Evolutionary conservation across 306 rosid genomes (phyloP), one percentile per base, ranked within the genome.

Genomic region (Prunus mira): DNA sequence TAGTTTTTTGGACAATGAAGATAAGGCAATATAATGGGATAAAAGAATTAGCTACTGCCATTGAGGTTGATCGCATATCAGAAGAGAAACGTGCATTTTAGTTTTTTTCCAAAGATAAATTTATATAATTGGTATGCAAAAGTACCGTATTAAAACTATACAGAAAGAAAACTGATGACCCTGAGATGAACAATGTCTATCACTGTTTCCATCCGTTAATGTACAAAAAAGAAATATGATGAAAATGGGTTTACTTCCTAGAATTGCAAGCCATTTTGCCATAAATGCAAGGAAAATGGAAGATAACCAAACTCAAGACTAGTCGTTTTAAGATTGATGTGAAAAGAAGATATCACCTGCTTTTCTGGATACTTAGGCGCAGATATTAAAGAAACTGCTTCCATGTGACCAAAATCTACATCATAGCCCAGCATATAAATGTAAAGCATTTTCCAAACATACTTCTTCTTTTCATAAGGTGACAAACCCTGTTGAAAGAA

Each of bases 341-440:
- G 69, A 61, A 56, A 77, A 58, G 45, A 22, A 55, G 34, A 45
- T 65, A 76, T 63, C 77, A 89, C 99, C 98, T 96, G 99, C 82
- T 96, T 96, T 82, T 96, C 99, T 64, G 99, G 99, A 85, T 96
- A 96, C 87, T 96, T 96, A 38, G 99, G 99, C 45, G 99, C 99
- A 81, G 99, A 96, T 87, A 96, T 96, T 79, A 96, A 89, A 76
- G 99, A 96, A 67, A 96, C 99, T 15, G 99, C 97, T 81, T 96
- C 99, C 99, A 93, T 93, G 83, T 96, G 99, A 78, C 99, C 99
- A 89, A 96, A 96, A 88, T 96, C 99, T 87, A 96, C 99, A 83
- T 96, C 99, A 85, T 93, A 96, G 38, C 99, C 99, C 81, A 96
- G 90, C 99, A 96, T 96, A 73, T 83, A 82, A 74, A 93, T 88